Base-by-base conservation (phyloP, 2,329 filamentous ascomycete species). In the Ophidiomyces ophidiicola region DNA sequence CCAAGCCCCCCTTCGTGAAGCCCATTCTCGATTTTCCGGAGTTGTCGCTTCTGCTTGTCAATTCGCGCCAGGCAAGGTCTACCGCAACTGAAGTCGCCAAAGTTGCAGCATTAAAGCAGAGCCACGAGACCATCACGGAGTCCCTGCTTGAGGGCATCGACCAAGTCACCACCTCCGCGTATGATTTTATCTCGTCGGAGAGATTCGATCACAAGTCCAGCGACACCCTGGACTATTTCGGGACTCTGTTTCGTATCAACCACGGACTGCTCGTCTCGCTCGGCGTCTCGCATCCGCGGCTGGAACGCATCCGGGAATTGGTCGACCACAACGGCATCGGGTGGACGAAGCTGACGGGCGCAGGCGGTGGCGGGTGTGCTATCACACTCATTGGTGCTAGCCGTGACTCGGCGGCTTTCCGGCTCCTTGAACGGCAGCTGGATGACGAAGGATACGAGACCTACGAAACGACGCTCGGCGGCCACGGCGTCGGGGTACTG, bases 291-390 rank as follows among this genome's bases (percentile, higher is more conserved):
- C 90, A 98, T 59, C 92, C 90, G 1, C 79, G 86, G 32, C 71
- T 98, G 18, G 90, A 98, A 63, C 77, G 88, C 21, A 78, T 98
- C 50, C 78, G 90, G 46, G 88, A 94, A 62, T 68, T 98, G 18
- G 81, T 93, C 34, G 88, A 98, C 49, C 78, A 90, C 50, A 75
- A 85, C 41, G 82, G 80, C 28, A 82, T 94, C 41, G 90, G 90
- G 20, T 98, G 87, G 87, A 94, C 90, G 8, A 98, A 98, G 60
- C 72, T 98, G 42, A 98, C 90, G 0, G 90, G 90, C 23, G 90
- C 90, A 1, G 90, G 90, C 15, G 92, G 90, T 8, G 92, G 90
- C 41, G 90, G 90, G 2, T 96, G 92, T 60, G 88, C 87, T 2
- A 96, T 98, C 50, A 92, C 88, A 0, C 67, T 98, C 3, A 68